Percentiles rank a stretch among this genome's conserved stretches.
These are phyloP conservation scores for Rasamsonia emersonii DNA, from an alignment of 2,329 filamentous ascomycete genomes.

Conservation along the genomic window DNA sequence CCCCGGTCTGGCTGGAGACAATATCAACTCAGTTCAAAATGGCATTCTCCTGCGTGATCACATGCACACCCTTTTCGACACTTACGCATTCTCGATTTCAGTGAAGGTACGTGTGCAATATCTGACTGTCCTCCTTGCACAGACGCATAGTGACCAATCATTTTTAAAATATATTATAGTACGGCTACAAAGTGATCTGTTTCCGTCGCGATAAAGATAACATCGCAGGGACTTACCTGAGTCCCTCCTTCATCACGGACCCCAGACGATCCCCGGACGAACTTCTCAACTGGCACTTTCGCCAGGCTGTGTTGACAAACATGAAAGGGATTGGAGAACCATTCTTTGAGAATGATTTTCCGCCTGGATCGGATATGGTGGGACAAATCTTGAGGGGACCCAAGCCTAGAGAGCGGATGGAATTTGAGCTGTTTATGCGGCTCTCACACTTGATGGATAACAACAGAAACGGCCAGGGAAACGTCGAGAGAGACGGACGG, in stretches of 20 bases:
- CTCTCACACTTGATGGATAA: too few species aligned
- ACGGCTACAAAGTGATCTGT: constrained; percentile 4
- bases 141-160: background rate
- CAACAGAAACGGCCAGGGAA: too few species aligned
- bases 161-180: constrained; percentile 3
- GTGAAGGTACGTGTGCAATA: background rate
- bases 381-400: constrained; percentile 7
- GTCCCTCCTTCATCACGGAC: background rate
- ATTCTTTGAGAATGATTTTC: constrained; percentile 14
- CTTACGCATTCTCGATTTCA: background rate
- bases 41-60: background rate
- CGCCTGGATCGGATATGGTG: constrained; percentile 4
- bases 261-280: constrained; percentile 1
- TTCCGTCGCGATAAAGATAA: background rate
- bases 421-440: constrained; percentile 11
- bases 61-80: constrained; percentile 1
- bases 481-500: too few species aligned
- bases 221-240: constrained; percentile 3
- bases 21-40: constrained; percentile 3
- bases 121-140: background rate
- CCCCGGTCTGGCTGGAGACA: background rate
- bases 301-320: constrained; percentile 4
- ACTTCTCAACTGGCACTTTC: constrained; percentile 5
- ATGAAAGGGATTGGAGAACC: constrained; percentile 12
- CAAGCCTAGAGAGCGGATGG: constrained; percentile 15